These are phyloP conservation scores for Nakaseomyces glabratus DNA, from an alignment of 1,139 yeast genomes.

Conservation along the genomic window DNA sequence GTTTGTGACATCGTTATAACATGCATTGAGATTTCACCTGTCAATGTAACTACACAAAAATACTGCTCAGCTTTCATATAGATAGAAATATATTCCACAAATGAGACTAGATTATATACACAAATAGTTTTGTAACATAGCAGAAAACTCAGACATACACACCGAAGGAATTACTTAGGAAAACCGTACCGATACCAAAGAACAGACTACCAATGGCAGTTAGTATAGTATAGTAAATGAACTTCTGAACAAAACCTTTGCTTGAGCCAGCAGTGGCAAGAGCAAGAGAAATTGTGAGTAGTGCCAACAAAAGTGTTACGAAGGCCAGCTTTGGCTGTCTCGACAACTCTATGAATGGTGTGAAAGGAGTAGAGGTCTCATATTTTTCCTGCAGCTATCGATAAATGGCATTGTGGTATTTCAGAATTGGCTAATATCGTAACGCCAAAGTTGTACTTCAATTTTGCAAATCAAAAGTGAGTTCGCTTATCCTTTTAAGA, in stretches of 20 bases:
- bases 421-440: background rate
- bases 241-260: conserved; percentile 14
- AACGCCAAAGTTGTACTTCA: background rate
- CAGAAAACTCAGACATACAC: conserved; percentile 22
- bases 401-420: too few relatives aligned
- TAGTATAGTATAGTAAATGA: conserved; percentile 15
- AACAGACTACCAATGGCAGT: conserved; percentile 23
- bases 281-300: conserved; percentile 18
- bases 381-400: too few relatives aligned
- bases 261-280: conserved; percentile 16
- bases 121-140: background rate
- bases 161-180: conserved; percentile 27
- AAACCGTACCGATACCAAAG: conserved; percentile 24
- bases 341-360: conserved; percentile 16
- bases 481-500: background rate
- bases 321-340: conserved; percentile 23
- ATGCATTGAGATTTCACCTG: background rate
- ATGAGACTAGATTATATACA: background rate
- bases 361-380: conserved; percentile 13
- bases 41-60: too few relatives aligned
- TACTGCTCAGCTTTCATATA: too few relatives aligned
- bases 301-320: conserved; percentile 16
- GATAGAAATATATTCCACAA: too few relatives aligned
- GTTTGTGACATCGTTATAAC: conserved; percentile 10
- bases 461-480: background rate